phyloP scores from a whole-genome alignment of 768 basidiomycete genomes.

The Suillus subluteus region DNA sequence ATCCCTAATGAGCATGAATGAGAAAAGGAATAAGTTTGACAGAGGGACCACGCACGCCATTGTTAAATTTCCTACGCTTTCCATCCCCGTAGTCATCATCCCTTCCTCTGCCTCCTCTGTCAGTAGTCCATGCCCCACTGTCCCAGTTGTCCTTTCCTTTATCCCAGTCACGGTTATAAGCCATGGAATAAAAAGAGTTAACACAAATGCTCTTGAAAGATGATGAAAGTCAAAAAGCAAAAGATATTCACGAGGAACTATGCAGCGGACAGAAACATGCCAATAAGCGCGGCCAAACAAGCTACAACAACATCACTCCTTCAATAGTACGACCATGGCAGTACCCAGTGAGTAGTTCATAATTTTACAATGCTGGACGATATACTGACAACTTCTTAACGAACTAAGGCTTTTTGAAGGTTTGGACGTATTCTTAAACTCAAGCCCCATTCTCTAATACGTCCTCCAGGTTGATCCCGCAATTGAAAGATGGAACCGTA shows the following conservation, averaged over 20 bases:
- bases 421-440: conserved; percentile 25
- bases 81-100: conserved; percentile 75
- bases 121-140: conserved; percentile 42
- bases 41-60: conserved; percentile 55
- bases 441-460: neutral
- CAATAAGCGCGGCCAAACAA: conserved; percentile 28
- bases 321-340: conserved; percentile 50
- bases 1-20: conserved; percentile 43
- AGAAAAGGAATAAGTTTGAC: conserved; percentile 6
- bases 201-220: conserved; percentile 15
- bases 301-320: conserved; percentile 32
- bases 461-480: conserved; percentile 52
- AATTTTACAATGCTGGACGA: conserved; percentile 2
- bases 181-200: conserved; percentile 45
- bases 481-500: conserved; percentile 62
- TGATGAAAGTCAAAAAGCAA: conserved; percentile 25
- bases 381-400: conserved; percentile 23
- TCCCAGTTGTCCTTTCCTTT: conserved; percentile 71
- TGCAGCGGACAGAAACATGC: conserved; percentile 10
- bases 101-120: conserved; percentile 52
- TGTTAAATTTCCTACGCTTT: conserved; percentile 80
- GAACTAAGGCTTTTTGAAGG: conserved; percentile 59
- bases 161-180: conserved; percentile 88
- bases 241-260: conserved; percentile 10
- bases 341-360: conserved; percentile 57